Evolutionary conservation across 1,284 basidiomycete genomes (phyloP).

Genomic region (Xanthoconium separans): DNA sequence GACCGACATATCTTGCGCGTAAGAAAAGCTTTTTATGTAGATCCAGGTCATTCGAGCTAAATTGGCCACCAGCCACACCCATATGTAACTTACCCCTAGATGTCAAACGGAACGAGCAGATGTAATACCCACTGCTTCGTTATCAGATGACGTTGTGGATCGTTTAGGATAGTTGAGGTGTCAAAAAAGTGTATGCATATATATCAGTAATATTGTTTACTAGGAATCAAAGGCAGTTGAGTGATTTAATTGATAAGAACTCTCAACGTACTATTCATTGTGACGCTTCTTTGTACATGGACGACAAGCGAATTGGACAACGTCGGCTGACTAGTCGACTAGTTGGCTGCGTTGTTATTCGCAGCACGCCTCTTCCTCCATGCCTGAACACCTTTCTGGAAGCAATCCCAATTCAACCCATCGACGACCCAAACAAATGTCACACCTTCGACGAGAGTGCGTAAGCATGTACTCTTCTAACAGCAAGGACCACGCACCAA

Average conservation of each 20-base stretch:
- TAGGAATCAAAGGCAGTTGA: too few relatives aligned
- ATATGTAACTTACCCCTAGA: neutral
- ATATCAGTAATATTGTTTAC: too few relatives aligned
- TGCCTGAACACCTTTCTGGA: slow-evolving; percentile 59
- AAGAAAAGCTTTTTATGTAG: neutral
- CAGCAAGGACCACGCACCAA: slow-evolving; percentile 20
- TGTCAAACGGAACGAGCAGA: neutral
- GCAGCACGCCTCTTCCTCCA: slow-evolving; percentile 49
- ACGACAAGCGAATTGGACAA: neutral
- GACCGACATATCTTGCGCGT: slow-evolving; percentile 9
- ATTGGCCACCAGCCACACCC: slow-evolving; percentile 23
- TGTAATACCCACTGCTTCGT: slow-evolving; percentile 3
- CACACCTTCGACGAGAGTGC: slow-evolving; percentile 48
- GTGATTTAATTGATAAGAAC: too few relatives aligned
- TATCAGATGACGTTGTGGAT: neutral
- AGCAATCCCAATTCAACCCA: slow-evolving; percentile 53
- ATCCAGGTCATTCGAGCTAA: slow-evolving; percentile 12
- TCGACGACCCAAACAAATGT: slow-evolving; percentile 61
- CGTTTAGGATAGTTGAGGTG: too few relatives aligned
- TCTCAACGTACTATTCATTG: slow-evolving; percentile 8
- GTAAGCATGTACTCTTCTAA: neutral
- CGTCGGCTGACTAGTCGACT: slow-evolving; percentile 1
- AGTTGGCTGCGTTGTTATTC: slow-evolving; percentile 3
- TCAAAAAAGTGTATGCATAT: too few relatives aligned
- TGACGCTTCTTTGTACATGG: neutral